Evolutionary conservation across 805 yeast genomes (phyloP).

Genomic region (Candida germanica): DNA sequence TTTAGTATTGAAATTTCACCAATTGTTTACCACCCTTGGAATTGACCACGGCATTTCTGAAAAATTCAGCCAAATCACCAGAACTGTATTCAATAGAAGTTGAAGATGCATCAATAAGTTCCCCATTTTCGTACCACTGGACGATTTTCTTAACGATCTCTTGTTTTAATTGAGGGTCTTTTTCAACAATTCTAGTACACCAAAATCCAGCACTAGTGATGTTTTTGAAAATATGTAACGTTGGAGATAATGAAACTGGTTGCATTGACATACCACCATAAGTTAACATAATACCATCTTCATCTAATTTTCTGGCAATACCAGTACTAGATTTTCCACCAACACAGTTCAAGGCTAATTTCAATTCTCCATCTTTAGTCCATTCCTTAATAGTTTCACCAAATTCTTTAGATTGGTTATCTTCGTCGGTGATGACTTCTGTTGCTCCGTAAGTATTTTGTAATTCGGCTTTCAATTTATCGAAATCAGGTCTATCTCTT

Average conservation of each 20-base stretch:
- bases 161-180: slow-evolving; percentile 32
- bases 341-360: slow-evolving; percentile 85
- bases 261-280: slow-evolving; percentile 98
- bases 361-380: slow-evolving; percentile 53
- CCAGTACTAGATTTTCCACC: slow-evolving; percentile 87
- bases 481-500: slow-evolving; percentile 78
- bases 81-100: slow-evolving; percentile 22
- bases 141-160: slow-evolving; percentile 36
- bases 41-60: slow-evolving; percentile 27
- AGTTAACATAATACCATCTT: slow-evolving; percentile 76
- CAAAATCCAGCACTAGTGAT: slow-evolving; percentile 87
- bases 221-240: slow-evolving; percentile 86
- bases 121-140: slow-evolving; percentile 41
- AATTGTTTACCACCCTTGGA: slow-evolving; percentile 38
- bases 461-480: slow-evolving; percentile 53
- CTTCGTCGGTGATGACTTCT: slow-evolving; percentile 84
- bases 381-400: slow-evolving; percentile 55
- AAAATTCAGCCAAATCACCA: slow-evolving; percentile 26
- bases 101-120: slow-evolving; percentile 37
- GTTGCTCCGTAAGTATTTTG: slow-evolving; percentile 72
- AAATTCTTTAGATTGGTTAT: slow-evolving; percentile 68
- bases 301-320: slow-evolving; percentile 75
- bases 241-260: slow-evolving; percentile 89
- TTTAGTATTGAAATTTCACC: slow-evolving; percentile 5
- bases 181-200: slow-evolving; percentile 60